A percentile compares a stretch with the other conserved stretches of the same genome.
These are phyloP conservation scores for Podosphaera fusca DNA, from an alignment of 2,329 filamentous ascomycete genomes.

Conservation along the genomic window DNA sequence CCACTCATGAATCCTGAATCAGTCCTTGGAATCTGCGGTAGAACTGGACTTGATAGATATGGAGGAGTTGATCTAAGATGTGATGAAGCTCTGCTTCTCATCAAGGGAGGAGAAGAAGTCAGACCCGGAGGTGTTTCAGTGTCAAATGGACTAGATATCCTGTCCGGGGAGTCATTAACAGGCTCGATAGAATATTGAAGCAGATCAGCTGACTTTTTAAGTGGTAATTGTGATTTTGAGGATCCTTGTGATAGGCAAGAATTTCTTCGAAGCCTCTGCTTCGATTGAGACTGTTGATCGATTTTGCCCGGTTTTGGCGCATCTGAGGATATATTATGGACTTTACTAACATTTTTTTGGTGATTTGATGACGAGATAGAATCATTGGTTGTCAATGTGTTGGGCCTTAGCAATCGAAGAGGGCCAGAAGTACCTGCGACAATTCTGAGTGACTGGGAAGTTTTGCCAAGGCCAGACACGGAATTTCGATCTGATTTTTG, in stretches of 20 bases:
- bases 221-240: slow-evolving; percentile 18
- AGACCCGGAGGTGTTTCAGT: slow-evolving; percentile 56
- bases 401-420: slow-evolving; percentile 60
- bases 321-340: slow-evolving; percentile 30
- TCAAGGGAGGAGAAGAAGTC: slow-evolving; percentile 71
- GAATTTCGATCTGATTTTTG: slow-evolving; percentile 51
- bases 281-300: slow-evolving; percentile 20
- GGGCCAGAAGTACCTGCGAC: slow-evolving; percentile 78
- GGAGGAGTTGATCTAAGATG: slow-evolving; percentile 62
- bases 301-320: slow-evolving; percentile 18
- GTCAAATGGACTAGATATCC: slow-evolving; percentile 21
- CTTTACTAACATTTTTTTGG: slow-evolving; percentile 49
- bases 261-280: slow-evolving; percentile 28
- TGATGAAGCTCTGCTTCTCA: slow-evolving; percentile 35
- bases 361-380: slow-evolving; percentile 27
- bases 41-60: slow-evolving; percentile 36
- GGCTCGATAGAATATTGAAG: slow-evolving; percentile 20
- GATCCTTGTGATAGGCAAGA: slow-evolving; percentile 28
- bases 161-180: slow-evolving; percentile 24
- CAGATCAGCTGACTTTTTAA: slow-evolving; percentile 15
- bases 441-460: slow-evolving; percentile 64
- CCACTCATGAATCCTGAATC: slow-evolving; percentile 77
- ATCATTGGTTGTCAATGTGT: slow-evolving; percentile 27
- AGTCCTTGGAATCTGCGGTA: slow-evolving; percentile 31
- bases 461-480: slow-evolving; percentile 46